phyloP scores from a whole-genome alignment of 768 basidiomycete genomes.

The Amanita polypyramis region DNA sequence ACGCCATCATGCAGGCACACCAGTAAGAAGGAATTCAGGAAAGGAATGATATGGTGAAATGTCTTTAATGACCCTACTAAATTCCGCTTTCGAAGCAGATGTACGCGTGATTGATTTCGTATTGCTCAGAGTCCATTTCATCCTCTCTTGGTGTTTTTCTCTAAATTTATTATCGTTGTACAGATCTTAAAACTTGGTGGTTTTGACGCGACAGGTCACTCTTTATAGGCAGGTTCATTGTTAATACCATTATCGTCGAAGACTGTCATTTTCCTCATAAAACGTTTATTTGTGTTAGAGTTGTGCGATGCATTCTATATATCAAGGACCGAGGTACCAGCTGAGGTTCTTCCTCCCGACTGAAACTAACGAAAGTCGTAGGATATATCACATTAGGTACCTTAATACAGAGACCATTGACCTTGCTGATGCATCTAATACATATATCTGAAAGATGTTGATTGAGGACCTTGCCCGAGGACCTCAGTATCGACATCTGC shows the following conservation, averaged over 20 bases:
- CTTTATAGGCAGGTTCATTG: slow-evolving; percentile 27
- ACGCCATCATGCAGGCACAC: slow-evolving; percentile 90
- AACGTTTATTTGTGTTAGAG: slow-evolving; percentile 21
- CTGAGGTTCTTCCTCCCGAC: slow-evolving; percentile 10
- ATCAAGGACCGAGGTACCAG: slow-evolving; percentile 15
- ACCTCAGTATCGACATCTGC: slow-evolving; percentile 35
- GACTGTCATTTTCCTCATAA: slow-evolving; percentile 19
- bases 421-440: slow-evolving; percentile 18
- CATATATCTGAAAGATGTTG: slow-evolving; percentile 37
- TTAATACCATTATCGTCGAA: slow-evolving; percentile 18
- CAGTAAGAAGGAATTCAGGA: slow-evolving; percentile 33
- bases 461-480: slow-evolving; percentile 29
- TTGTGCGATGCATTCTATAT: slow-evolving; percentile 10
- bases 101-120: slow-evolving; percentile 20
- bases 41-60: slow-evolving; percentile 9
- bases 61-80: slow-evolving; percentile 18
- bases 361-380: slow-evolving; percentile 4
- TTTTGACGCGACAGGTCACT: slow-evolving; percentile 1
- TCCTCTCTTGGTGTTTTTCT: slow-evolving; percentile 18
- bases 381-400: slow-evolving; percentile 1
- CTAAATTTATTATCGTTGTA: slow-evolving; percentile 19
- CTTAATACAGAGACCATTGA: neutral
- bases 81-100: slow-evolving; percentile 21
- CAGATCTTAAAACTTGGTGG: slow-evolving; percentile 17
- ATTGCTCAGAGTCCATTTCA: slow-evolving; percentile 22